Percentiles rank a stretch among this genome's conserved stretches.
Evolutionary conservation across 345 rosid species (phyloP).

Genomic region (Rhizophora mangle): DNA sequence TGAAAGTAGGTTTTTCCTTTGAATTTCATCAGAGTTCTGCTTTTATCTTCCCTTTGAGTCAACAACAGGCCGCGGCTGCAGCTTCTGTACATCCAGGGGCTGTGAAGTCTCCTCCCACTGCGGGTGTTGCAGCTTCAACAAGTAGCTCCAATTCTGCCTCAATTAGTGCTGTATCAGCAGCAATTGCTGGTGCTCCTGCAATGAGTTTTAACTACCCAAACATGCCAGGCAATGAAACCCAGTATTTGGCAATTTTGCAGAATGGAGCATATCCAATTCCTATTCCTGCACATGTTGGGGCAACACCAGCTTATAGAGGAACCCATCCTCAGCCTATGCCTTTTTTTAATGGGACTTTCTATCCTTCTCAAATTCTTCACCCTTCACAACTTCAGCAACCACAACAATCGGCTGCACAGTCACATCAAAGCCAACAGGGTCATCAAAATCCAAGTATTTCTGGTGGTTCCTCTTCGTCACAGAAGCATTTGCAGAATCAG

Average conservation of each 20-base stretch:
- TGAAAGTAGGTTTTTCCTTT: background rate
- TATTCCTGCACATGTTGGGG: constrained; percentile 81
- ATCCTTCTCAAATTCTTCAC: constrained; percentile 84
- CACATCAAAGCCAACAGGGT: constrained; percentile 61
- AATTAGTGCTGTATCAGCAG: constrained; percentile 45
- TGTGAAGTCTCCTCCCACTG: constrained; percentile 51
- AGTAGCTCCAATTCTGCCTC: constrained; percentile 45
- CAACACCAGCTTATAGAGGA: constrained; percentile 69
- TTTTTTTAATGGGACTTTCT: constrained; percentile 79
- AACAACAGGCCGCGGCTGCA: constrained; percentile 75
- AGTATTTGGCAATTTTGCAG: constrained; percentile 85
- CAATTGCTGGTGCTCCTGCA: constrained; percentile 56
- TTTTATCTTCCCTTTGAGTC: constrained; percentile 83
- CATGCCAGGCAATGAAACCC: constrained; percentile 80
- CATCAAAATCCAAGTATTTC: constrained; percentile 73
- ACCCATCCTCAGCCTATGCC: constrained; percentile 69
- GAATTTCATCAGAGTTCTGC: constrained; percentile 71
- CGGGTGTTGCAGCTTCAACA: constrained; percentile 39
- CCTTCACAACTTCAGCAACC: constrained; percentile 73
- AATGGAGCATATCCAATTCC: constrained; percentile 78
- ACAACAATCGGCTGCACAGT: constrained; percentile 38
- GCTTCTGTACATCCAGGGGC: constrained; percentile 63
- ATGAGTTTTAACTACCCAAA: constrained; percentile 83
- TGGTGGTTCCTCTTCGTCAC: constrained; percentile 66
- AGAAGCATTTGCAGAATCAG: constrained; percentile 77